Conservation (phyloP, 306 rosid species). For the Luffa acutangula region DNA sequence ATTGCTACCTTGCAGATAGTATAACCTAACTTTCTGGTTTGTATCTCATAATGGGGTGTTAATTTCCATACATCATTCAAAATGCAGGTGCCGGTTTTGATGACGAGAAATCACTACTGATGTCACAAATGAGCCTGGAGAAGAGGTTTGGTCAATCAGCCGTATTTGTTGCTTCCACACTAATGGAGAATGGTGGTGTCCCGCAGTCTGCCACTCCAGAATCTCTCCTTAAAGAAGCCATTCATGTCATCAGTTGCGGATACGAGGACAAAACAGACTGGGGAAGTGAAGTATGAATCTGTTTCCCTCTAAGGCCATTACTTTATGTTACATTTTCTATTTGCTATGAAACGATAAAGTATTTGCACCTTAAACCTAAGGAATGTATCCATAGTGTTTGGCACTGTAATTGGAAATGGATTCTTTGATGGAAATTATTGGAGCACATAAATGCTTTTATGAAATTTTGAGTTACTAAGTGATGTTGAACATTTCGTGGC, state of each 20-base stretch:
- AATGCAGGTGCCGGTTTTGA: slow-evolving; percentile 80
- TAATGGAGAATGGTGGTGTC: slow-evolving; percentile 98
- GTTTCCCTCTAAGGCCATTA: not conserved
- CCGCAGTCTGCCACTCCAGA: slow-evolving; percentile 96
- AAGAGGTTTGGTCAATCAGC: slow-evolving; percentile 93
- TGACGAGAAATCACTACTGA: slow-evolving; percentile 76
- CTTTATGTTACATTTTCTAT: not conserved
- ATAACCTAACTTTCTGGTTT: not conserved
- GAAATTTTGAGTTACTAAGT: not conserved
- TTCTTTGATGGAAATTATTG: not conserved
- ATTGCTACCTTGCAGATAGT: not conserved
- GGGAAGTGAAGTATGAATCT: slow-evolving; percentile 66
- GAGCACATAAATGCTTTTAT: not conserved
- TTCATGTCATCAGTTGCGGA: slow-evolving; percentile 98
- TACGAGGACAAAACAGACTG: slow-evolving; percentile 94
- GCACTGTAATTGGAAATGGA: not conserved
- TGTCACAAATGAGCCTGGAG: slow-evolving; percentile 96
- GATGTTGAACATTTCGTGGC: not conserved
- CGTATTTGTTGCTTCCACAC: slow-evolving; percentile 90
- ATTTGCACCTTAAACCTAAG: not conserved
- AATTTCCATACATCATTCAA: not conserved
- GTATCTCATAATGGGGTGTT: not conserved
- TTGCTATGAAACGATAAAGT: not conserved
- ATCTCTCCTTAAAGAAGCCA: slow-evolving; percentile 92
- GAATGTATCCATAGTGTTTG: not conserved